Evolutionary conservation across 2,329 filamentous ascomycete genomes (phyloP).

Genomic region (Penicillium corylophilum): DNA sequence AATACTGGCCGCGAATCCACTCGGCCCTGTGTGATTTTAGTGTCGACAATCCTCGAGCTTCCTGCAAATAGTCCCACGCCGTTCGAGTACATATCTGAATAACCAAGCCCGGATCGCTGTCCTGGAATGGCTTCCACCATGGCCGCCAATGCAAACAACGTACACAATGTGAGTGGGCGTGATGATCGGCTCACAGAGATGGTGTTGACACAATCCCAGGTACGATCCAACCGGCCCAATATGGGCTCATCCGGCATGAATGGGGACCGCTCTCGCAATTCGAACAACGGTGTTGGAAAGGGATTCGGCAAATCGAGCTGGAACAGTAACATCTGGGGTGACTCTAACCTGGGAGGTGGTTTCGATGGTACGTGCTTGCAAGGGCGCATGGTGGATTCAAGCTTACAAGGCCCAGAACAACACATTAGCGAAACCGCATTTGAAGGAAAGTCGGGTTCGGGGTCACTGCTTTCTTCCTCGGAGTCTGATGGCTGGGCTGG

Average conservation of each 20-base stretch:
- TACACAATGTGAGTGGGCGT: slow-evolving; percentile 39
- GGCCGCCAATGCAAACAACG: slow-evolving; percentile 34
- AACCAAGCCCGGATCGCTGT: slow-evolving; percentile 15
- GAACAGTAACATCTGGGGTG: slow-evolving; percentile 56
- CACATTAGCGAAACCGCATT: slow-evolving; percentile 32
- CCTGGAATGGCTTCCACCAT: slow-evolving; percentile 38
- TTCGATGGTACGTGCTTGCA: slow-evolving; percentile 39
- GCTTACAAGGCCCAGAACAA: slow-evolving; percentile 24
- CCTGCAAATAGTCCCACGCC: slow-evolving; percentile 19
- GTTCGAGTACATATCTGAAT: slow-evolving; percentile 29
- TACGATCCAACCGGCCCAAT: slow-evolving; percentile 39
- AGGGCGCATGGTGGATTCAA: slow-evolving; percentile 13
- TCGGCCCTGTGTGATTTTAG: slow-evolving; percentile 23
- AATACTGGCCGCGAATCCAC: slow-evolving; percentile 24
- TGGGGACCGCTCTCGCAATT: slow-evolving; percentile 35
- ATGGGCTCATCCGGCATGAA: slow-evolving; percentile 40
- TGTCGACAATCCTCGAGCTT: slow-evolving; percentile 12
- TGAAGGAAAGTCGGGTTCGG: slow-evolving; percentile 65
- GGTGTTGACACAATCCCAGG: slow-evolving; percentile 22
- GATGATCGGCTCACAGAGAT: background rate
- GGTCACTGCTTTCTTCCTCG: slow-evolving; percentile 66
- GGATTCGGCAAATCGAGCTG: slow-evolving; percentile 47
- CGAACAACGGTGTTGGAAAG: slow-evolving; percentile 39
- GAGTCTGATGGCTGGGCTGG: slow-evolving; percentile 64
- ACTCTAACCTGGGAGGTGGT: slow-evolving; percentile 45